Conservation (phyloP, 1,139 yeast genomes). For the Yamadazyma atmosphaerica region DNA sequence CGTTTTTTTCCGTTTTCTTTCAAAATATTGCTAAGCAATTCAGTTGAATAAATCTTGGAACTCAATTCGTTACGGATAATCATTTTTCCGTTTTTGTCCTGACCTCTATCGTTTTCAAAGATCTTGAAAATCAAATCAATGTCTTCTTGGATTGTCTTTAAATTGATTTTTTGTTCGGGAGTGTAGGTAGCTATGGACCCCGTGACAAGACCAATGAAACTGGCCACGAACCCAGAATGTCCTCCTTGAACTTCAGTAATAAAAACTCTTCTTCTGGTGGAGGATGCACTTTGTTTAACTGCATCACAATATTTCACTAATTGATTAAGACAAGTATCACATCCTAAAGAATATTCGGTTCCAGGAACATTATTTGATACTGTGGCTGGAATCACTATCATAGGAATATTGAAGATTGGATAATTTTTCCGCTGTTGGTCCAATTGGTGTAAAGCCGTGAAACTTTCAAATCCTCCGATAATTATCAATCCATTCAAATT, state of each 20-base stretch:
- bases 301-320: constrained; percentile 77
- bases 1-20: constrained; percentile 71
- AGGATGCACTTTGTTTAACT: constrained; percentile 75
- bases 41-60: constrained; percentile 77
- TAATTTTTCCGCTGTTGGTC: constrained; percentile 69
- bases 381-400: constrained; percentile 91
- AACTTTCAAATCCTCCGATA: constrained; percentile 96
- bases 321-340: constrained; percentile 77
- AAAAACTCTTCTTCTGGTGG: constrained; percentile 74
- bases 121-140: constrained; percentile 46
- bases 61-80: constrained; percentile 85
- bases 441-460: constrained; percentile 76
- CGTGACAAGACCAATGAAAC: constrained; percentile 64
- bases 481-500: constrained; percentile 82
- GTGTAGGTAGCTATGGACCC: constrained; percentile 78
- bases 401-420: constrained; percentile 91
- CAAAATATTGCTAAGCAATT: constrained; percentile 78
- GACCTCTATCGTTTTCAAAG: constrained; percentile 59
- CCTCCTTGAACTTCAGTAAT: constrained; percentile 90
- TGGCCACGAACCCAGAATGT: constrained; percentile 76
- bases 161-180: constrained; percentile 76
- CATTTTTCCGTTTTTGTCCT: constrained; percentile 75
- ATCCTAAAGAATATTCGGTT: constrained; percentile 75
- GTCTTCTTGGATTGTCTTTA: constrained; percentile 68
- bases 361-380: constrained; percentile 85